Conservation (phyloP, 129 eudicot genomes). For the Ambrosia artemisiifolia region DNA sequence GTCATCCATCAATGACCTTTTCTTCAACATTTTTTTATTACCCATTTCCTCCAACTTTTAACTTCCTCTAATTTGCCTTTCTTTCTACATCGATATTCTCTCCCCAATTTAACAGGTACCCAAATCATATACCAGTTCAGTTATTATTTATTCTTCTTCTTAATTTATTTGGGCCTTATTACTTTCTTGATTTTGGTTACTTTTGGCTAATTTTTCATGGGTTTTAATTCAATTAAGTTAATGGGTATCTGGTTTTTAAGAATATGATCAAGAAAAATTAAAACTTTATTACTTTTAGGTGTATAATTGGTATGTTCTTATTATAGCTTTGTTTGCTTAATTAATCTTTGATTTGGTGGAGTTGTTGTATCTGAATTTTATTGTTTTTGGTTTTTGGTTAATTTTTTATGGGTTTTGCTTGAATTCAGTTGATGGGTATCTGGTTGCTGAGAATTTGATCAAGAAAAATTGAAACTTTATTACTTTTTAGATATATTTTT, state of each 20-base stretch:
- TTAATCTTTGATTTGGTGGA: conserved; percentile 11
- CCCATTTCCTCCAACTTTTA: conserved; percentile 33
- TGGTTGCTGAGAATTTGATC: background rate
- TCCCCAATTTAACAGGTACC: conserved; percentile 22
- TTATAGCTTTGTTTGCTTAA: conserved; percentile 12
- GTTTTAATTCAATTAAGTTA: conserved; percentile 15
- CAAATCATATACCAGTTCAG: background rate
- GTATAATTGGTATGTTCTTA: background rate
- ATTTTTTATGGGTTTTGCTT: conserved; percentile 21
- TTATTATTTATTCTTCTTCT: background rate
- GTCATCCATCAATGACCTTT: conserved; percentile 24
- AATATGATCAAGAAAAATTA: background rate
- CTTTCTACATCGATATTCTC: conserved; percentile 18
- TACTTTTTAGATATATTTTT: background rate
- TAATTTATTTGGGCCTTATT: conserved; percentile 2
- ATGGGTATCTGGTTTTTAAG: background rate
- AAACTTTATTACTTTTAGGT: background rate
- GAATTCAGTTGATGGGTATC: background rate
- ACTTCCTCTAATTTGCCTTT: conserved; percentile 8
- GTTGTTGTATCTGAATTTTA: background rate
- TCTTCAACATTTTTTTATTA: conserved; percentile 11
- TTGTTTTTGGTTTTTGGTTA: too few species aligned
- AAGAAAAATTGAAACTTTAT: background rate
- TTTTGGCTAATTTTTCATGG: background rate
- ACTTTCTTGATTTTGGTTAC: background rate